A percentile compares a stretch with the other conserved stretches of the same genome.
These are phyloP conservation scores for Ogataea minuta DNA, from an alignment of 805 yeast genomes.

Conservation along the genomic window DNA sequence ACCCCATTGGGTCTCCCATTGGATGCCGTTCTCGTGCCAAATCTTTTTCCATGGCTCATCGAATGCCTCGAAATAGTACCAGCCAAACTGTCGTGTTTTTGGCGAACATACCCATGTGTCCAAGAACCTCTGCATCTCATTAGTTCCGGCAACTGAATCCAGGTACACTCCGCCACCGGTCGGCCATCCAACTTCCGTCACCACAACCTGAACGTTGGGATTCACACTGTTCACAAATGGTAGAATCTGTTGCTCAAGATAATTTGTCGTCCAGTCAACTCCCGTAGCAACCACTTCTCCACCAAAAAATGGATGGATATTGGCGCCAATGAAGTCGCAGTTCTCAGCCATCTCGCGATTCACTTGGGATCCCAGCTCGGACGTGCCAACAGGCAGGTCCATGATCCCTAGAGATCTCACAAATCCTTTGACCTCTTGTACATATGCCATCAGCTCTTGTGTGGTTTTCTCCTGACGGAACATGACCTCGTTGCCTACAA, in stretches of 20 bases:
- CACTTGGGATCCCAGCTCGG: conserved; percentile 54
- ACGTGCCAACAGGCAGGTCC: conserved; percentile 57
- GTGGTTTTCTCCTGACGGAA: conserved; percentile 48
- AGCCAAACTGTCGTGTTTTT: conserved; percentile 38
- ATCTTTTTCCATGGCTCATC: conserved; percentile 70
- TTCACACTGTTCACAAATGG: conserved; percentile 34
- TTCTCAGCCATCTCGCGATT: conserved; percentile 37
- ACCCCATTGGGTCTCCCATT: conserved; percentile 77
- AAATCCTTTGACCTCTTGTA: conserved; percentile 41
- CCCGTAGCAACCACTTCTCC: conserved; percentile 51
- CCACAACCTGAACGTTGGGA: conserved; percentile 34
- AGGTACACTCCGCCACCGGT: conserved; percentile 52
- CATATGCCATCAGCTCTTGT: conserved; percentile 39
- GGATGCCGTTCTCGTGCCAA: conserved; percentile 45
- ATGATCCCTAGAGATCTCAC: conserved; percentile 34
- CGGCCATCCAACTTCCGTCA: conserved; percentile 77
- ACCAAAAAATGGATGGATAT: conserved; percentile 66
- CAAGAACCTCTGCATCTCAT: conserved; percentile 47
- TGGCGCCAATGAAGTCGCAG: conserved; percentile 61
- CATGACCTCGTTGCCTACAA: conserved; percentile 63
- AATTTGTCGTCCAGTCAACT: conserved; percentile 52
- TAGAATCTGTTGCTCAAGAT: conserved; percentile 41
- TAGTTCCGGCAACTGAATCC: conserved; percentile 45
- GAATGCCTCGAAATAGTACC: conserved; percentile 68
- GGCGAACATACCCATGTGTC: conserved; percentile 51